Conservation (phyloP, 139 green algal genomes). For the Tetraselmis striata region DNA sequence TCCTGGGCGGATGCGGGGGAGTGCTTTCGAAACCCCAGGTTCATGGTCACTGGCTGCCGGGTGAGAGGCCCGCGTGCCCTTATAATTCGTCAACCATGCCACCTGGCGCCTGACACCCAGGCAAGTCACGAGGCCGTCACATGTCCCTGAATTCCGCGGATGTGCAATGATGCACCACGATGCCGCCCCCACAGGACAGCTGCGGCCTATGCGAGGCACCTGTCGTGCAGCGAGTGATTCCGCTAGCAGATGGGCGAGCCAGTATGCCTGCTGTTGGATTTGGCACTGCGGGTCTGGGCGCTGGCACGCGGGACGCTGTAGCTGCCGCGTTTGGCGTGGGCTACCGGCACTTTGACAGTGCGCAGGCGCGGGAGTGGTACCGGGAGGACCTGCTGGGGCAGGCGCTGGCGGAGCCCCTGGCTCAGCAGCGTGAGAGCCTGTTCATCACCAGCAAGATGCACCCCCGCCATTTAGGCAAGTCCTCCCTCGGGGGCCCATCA, state of each 20-base stretch:
- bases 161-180: too few species aligned
- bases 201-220: neutral
- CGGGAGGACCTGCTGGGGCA: constrained; percentile 63
- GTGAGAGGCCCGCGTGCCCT: too few species aligned
- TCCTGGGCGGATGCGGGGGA: neutral
- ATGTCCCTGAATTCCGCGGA: too few species aligned
- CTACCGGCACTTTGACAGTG: constrained; percentile 64
- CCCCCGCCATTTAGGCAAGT: constrained; percentile 51
- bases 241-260: neutral
- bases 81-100: too few species aligned
- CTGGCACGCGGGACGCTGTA: constrained; percentile 45
- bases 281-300: constrained; percentile 66
- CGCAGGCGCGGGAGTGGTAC: constrained; percentile 73
- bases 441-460: constrained; percentile 85
- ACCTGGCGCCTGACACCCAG: too few species aligned
- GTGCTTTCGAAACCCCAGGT: neutral
- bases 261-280: constrained; percentile 67
- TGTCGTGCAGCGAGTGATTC: neutral
- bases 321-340: constrained; percentile 43
- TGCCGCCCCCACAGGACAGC: neutral
- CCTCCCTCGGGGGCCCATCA: too few species aligned
- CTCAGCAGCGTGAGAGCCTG: constrained; percentile 32
- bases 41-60: neutral
- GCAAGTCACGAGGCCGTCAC: too few species aligned
- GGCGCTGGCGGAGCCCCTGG: constrained; percentile 20